These are phyloP conservation scores for Bryoerythrophyllum caledonicum DNA, from an alignment of 225 moss, liverwort and hornwort genomes.

Conservation along the genomic window DNA sequence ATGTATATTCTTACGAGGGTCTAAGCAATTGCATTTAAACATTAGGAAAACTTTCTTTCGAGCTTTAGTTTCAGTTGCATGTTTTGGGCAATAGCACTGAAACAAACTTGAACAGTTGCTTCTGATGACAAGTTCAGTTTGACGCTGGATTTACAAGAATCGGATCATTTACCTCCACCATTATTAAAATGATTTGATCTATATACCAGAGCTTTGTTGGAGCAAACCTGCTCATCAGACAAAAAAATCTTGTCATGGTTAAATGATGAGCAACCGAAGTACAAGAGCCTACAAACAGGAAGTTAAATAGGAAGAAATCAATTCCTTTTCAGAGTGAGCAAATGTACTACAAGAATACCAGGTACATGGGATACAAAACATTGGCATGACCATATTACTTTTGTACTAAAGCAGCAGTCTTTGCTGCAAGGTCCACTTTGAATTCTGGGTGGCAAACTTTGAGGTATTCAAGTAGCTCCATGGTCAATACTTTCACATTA, in stretches of 20 bases:
- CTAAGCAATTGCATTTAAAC: too few species aligned
- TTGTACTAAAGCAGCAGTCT: conserved; percentile 78
- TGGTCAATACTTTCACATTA: conserved; percentile 77
- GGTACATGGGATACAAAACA: too few species aligned
- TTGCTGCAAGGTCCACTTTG: conserved; percentile 77
- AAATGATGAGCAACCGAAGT: conserved; percentile 12
- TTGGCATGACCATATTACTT: conserved; percentile 48
- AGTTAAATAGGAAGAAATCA: neutral
- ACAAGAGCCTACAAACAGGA: neutral
- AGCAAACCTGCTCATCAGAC: conserved; percentile 59
- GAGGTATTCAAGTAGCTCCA: conserved; percentile 87
- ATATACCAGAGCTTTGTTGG: conserved; percentile 93
- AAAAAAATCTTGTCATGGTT: neutral
- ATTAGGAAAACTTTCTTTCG: too few species aligned
- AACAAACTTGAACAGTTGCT: neutral
- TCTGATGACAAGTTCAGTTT: too few species aligned
- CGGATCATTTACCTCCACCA: conserved; percentile 71
- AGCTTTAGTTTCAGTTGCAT: too few species aligned
- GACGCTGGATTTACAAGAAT: conserved; percentile 20
- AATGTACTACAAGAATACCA: conserved; percentile 6
- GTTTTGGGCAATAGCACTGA: too few species aligned
- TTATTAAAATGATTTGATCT: conserved; percentile 76
- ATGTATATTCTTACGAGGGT: too few species aligned
- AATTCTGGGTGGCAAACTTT: conserved; percentile 87
- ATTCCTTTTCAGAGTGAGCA: neutral